Conservation (phyloP, 164 flowering plant genomes). For the grape (Vitis vinifera) region DNA sequence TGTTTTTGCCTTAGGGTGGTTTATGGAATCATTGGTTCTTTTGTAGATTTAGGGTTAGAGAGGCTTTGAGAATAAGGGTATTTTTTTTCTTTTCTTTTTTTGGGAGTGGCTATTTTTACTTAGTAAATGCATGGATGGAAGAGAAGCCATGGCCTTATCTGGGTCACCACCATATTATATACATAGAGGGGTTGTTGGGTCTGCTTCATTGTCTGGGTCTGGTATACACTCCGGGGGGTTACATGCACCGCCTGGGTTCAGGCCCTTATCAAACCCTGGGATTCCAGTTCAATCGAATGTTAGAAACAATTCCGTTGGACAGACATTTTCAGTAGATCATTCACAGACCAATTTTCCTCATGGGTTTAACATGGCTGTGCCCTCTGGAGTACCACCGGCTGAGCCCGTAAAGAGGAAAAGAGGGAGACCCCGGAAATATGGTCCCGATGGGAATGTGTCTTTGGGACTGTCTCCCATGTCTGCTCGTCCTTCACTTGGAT, state of each 20-base stretch:
- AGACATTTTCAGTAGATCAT: conserved; percentile 37
- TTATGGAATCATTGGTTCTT: no score
- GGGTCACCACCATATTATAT: conserved; percentile 50
- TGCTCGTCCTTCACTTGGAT: conserved; percentile 19
- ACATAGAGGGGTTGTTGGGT: conserved; percentile 43
- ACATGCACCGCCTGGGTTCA: conserved; percentile 32
- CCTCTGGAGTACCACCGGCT: conserved; percentile 25
- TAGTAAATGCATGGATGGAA: conserved; percentile 75
- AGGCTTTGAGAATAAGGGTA: neutral
- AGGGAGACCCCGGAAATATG: conserved; percentile 75
- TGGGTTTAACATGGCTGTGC: conserved; percentile 23
- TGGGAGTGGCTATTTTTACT: neutral
- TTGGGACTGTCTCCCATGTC: conserved; percentile 54
- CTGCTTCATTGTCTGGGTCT: conserved; percentile 18
- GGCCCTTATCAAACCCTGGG: conserved; percentile 32
- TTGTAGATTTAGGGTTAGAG: conserved; percentile 8
- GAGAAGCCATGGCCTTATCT: conserved; percentile 58
- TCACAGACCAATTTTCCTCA: conserved; percentile 34
- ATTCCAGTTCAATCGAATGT: conserved; percentile 35
- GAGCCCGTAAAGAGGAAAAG: conserved; percentile 63
- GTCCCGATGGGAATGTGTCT: conserved; percentile 53
- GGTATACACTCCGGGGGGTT: conserved; percentile 24
- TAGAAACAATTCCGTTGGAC: conserved; percentile 19
- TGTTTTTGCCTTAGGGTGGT: neutral
- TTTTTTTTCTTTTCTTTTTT: neutral